phyloP scores from a whole-genome alignment of 805 yeast species.

The Teunomyces aglyptinius region DNA sequence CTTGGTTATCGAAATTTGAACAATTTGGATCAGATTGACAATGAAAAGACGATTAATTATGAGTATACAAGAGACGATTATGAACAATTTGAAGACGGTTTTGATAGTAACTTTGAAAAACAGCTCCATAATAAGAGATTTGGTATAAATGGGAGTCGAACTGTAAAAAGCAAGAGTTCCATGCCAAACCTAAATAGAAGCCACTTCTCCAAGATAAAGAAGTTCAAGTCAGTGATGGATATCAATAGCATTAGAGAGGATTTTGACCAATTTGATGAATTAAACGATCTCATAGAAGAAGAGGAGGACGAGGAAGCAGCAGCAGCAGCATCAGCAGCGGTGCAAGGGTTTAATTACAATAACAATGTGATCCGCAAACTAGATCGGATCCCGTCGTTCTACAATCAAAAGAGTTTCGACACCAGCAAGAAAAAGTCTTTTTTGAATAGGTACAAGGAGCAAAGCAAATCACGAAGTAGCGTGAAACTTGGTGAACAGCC shows the following conservation, averaged over 20 bases:
- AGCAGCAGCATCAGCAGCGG: neutral
- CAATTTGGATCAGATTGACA: conserved; percentile 23
- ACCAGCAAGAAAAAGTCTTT: conserved; percentile 22
- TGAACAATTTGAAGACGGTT: conserved; percentile 38
- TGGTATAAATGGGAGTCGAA: neutral
- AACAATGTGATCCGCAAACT: conserved; percentile 35
- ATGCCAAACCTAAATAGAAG: conserved; percentile 19
- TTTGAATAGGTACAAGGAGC: conserved; percentile 25
- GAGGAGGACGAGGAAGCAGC: conserved; percentile 11
- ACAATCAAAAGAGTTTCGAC: conserved; percentile 13
- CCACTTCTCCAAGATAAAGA: conserved; percentile 15
- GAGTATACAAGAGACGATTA: conserved; percentile 38
- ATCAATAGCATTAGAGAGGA: conserved; percentile 12
- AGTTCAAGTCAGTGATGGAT: conserved; percentile 35
- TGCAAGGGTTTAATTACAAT: conserved; percentile 30
- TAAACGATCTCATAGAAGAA: conserved; percentile 5
- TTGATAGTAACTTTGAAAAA: conserved; percentile 19
- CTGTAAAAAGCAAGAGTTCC: conserved; percentile 14
- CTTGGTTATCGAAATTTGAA: conserved; percentile 10
- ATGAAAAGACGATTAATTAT: conserved; percentile 34
- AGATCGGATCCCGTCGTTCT: conserved; percentile 43
- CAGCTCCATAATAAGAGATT: neutral
- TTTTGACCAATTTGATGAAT: conserved; percentile 9
- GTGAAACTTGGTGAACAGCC: neutral
- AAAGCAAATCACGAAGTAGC: neutral